Evolutionary conservation across 106 monocot species (phyloP), one percentile per base, ranked within the genome.

Genomic region (Gastrodia elata): DNA sequence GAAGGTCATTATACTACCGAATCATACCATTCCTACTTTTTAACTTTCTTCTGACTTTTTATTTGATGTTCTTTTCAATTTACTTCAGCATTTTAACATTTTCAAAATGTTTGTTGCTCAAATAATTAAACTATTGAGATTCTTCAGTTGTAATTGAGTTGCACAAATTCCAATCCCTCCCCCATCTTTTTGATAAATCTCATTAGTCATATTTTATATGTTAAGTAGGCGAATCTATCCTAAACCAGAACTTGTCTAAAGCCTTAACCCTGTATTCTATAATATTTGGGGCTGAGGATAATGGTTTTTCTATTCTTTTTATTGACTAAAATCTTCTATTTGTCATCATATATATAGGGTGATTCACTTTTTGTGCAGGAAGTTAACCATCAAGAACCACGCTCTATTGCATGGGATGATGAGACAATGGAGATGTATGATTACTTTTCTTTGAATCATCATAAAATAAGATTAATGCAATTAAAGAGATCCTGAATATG

Each of bases 1-100:
- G n/a, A n/a, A n/a, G n/a, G n/a, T 91, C 91, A 87, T 87, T 27
- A 36, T 27, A 20, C 22, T 39, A 26, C 67, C 16, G 6, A 41
- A 39, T 39, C n/a, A 69, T 25, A 69, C 41, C 40, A 24, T 69
- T 25, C 40, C 40, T 40, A 8, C 5, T 5, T 13, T 69, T 40
- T 69, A 4, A 1, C 41, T 69, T 69, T 2, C 41, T 3, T 69
- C 40, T 40, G n/a, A n/a, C n/a, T n/a, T n/a, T n/a, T n/a, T n/a
- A 25, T 20, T 69, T 69, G 18, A 69, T 61, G 24, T 22, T 40
- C 22, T 69, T 69, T 69, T 1, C 40, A 11, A 20, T 25, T 26
- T 24, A 39, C 35, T 69, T 40, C 1, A 26, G 11, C 18, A 5
- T 6, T 38, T 8, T 67, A 38, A 38, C 67, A 35, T 20, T 30